Base-by-base conservation (phyloP, 2,329 filamentous ascomycete species). In the Dactylonectria estremocensis region DNA sequence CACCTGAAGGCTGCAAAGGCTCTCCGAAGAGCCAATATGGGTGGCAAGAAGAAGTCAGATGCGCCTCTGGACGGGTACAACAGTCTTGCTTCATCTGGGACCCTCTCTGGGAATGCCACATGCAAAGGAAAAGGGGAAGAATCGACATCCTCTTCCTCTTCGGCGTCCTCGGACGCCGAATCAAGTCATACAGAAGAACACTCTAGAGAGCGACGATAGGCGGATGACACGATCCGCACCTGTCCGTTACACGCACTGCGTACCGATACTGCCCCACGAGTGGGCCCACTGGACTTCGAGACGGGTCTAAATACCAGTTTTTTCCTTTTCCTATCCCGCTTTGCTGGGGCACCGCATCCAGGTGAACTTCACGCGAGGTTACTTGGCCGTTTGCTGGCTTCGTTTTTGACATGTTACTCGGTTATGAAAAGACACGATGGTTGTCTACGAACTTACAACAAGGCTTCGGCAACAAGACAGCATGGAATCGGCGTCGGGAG, bases 11-110 rank as follows among this genome's bases (percentile, higher is more conserved):
- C 80, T 4, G 76, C 78, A 16, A 75, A 74, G 57, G 80, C 79
- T 7, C 71, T 88, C 71, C 83, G 83, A 60, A 83, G 85, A 68
- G 87, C 87, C 11, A 87, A 88, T 61, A 85, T 88, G 73, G 77
- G 80, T 40, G 74, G 74, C 33, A 80, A 80, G 69, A 81, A 80
- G 66, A 79, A 77, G 45, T 70, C 78, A 20, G 83, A 85, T 59
- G 81, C 84, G 18, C 77, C 82, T 31, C 83, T 86, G 11, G 83
- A 85, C 64, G 83, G 82, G 40, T 86, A 83, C 69, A 80, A 80
- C 61, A 84, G 84, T 73, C 79, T 86, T 68, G 78, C 81, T 18
- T 87, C 85, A 11, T 83, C 85, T 4, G 79, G 80, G 22, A 81
- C 84, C 31, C 73, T 86, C 5, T 77, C 79, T 5, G 80, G 72